Percentiles rank a stretch among this genome's conserved stretches.
phyloP scores from a whole-genome alignment of 495 filamentous ascomycete species.

The Neurospora sp. region DNA sequence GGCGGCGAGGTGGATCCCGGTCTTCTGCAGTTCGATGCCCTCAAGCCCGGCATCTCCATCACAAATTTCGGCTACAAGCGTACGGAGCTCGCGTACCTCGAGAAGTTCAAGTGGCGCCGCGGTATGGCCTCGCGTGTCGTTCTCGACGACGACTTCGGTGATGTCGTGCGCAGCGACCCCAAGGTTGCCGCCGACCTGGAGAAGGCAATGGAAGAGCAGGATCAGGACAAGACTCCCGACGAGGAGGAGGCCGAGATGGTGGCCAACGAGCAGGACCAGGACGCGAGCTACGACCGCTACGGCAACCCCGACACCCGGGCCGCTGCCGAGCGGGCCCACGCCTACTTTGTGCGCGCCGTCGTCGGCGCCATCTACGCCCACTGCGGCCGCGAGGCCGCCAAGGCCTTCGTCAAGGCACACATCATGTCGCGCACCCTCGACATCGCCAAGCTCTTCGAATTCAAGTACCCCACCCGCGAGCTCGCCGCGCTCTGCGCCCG shows the following conservation, averaged over 20 bases:
- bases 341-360: slow-evolving; percentile 67
- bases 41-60: slow-evolving; percentile 47
- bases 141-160: slow-evolving; percentile 73
- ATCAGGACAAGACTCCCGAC: background rate
- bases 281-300: slow-evolving; percentile 12
- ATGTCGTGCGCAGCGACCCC: slow-evolving; percentile 27
- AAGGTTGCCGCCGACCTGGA: background rate
- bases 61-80: slow-evolving; percentile 30
- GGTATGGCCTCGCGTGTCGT: slow-evolving; percentile 61
- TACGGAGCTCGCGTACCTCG: slow-evolving; percentile 22
- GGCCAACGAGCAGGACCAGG: background rate
- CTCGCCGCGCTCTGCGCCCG: slow-evolving; percentile 68
- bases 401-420: slow-evolving; percentile 73
- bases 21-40: slow-evolving; percentile 66
- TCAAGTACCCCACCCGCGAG: slow-evolving; percentile 72
- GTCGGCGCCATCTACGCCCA: slow-evolving; percentile 80
- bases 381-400: slow-evolving; percentile 55
- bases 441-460: slow-evolving; percentile 66
- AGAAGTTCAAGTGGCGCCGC: slow-evolving; percentile 51
- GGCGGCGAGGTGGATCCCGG: slow-evolving; percentile 90
- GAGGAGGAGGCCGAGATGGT: slow-evolving; percentile 1
- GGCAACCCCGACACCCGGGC: slow-evolving; percentile 20
- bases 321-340: slow-evolving; percentile 27
- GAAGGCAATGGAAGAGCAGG: background rate
- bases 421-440: slow-evolving; percentile 72